phyloP scores from a whole-genome alignment of 164 flowering plant genomes.

The Magnolia sinica region DNA sequence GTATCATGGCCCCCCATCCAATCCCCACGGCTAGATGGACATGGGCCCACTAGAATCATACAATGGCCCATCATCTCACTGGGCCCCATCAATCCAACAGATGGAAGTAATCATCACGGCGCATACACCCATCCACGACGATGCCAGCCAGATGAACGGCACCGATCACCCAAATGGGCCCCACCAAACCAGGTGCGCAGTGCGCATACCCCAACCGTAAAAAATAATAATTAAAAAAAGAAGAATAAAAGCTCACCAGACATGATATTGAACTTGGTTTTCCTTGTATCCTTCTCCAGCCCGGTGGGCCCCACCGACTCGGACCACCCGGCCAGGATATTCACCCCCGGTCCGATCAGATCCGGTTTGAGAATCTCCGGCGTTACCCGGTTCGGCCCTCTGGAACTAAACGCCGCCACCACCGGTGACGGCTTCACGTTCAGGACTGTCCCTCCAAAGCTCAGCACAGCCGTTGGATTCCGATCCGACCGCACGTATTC shows the following conservation, averaged over 20 bases:
- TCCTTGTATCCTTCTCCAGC: conserved; percentile 48
- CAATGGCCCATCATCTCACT: too few relatives aligned
- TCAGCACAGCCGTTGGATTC: conserved; percentile 61
- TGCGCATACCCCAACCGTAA: too few relatives aligned
- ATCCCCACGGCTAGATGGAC: too few relatives aligned
- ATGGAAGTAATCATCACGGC: too few relatives aligned
- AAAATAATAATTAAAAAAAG: too few relatives aligned
- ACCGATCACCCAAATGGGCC: background rate
- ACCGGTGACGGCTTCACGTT: conserved; percentile 78
- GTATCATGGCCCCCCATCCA: too few relatives aligned
- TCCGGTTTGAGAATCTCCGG: conserved; percentile 86
- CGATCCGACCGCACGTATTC: conserved; percentile 36
- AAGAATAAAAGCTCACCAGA: conserved; percentile 46
- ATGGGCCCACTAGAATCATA: too few relatives aligned
- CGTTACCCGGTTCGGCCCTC: conserved; percentile 76
- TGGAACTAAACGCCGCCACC: conserved; percentile 84
- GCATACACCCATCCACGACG: too few relatives aligned
- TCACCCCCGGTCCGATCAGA: conserved; percentile 89
- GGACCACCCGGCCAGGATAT: conserved; percentile 86
- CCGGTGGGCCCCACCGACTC: conserved; percentile 66
- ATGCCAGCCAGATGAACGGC: too few relatives aligned
- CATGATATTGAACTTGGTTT: conserved; percentile 69
- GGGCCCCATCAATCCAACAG: too few relatives aligned
- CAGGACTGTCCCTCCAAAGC: conserved; percentile 78
- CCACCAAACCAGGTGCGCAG: background rate